A percentile compares a stretch with the other conserved stretches of the same genome.
phyloP scores from a whole-genome alignment of 495 filamentous ascomycete species.

The Penicillium silybi region DNA sequence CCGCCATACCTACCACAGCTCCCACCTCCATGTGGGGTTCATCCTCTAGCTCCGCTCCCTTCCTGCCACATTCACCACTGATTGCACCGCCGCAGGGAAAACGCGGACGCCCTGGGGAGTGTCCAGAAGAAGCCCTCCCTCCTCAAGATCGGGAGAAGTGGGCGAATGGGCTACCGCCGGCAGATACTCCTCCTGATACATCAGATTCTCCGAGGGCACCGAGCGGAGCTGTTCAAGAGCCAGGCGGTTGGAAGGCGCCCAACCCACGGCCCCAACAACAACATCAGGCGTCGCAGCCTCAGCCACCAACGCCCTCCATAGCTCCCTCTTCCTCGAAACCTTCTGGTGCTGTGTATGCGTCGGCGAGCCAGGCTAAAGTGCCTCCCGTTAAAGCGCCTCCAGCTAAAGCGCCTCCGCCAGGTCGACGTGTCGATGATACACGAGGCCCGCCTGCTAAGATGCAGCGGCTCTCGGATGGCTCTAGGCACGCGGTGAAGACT shows the following conservation, averaged over 20 bases:
- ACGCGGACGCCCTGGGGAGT: not conserved
- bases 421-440: not conserved
- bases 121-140: not conserved
- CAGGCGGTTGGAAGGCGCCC: no score
- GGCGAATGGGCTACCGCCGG: not conserved
- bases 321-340: no score
- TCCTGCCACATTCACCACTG: not conserved
- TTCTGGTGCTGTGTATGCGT: no score
- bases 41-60: not conserved
- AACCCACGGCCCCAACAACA: no score
- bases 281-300: no score
- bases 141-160: not conserved
- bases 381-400: no score
- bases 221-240: no score
- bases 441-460: not conserved
- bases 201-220: no score
- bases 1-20: not conserved
- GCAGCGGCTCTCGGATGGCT: slow-evolving; percentile 5
- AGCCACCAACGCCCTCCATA: no score
- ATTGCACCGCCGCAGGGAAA: not conserved
- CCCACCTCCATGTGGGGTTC: not conserved
- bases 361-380: no score
- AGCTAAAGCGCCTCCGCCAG: no score
- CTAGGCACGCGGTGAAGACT: not conserved
- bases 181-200: not conserved